phyloP scores from a whole-genome alignment of 306 rosid species.

The Glycine latifolia region DNA sequence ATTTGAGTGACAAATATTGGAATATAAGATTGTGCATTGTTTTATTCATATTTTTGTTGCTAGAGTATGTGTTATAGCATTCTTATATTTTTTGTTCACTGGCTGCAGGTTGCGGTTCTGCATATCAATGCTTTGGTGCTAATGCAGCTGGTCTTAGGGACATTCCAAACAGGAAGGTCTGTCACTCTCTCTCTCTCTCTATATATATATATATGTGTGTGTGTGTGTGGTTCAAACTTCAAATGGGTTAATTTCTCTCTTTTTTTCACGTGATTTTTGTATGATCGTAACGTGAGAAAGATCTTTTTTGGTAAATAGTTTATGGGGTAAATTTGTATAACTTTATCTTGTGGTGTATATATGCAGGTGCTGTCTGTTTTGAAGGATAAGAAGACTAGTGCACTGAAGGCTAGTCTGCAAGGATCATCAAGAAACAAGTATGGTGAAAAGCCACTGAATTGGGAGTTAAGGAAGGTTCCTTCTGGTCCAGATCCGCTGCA shows the following conservation, averaged over 20 bases:
- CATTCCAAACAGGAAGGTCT: conserved; percentile 63
- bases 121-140: conserved; percentile 49
- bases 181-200: not conserved
- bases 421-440: conserved; percentile 46
- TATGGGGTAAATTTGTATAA: conserved; percentile 7
- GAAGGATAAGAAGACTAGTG: conserved; percentile 38
- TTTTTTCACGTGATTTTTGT: not conserved
- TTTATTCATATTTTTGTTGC: too few species aligned
- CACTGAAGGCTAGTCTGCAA: conserved; percentile 40
- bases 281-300: conserved; percentile 4
- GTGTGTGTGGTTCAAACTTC: not conserved
- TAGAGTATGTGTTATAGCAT: not conserved
- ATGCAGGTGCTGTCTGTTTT: conserved; percentile 53
- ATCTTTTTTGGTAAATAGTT: not conserved
- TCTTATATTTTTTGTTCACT: conserved; percentile 2
- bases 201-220: too few species aligned
- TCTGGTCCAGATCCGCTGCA: conserved; percentile 82
- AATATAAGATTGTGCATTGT: too few species aligned
- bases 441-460: conserved; percentile 37
- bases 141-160: conserved; percentile 39
- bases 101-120: conserved; percentile 51
- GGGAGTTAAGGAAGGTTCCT: conserved; percentile 70
- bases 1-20: too few species aligned
- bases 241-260: not conserved
- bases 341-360: not conserved